Conservation (phyloP, 1,284 basidiomycete species). For the Pterulicium gracile region DNA sequence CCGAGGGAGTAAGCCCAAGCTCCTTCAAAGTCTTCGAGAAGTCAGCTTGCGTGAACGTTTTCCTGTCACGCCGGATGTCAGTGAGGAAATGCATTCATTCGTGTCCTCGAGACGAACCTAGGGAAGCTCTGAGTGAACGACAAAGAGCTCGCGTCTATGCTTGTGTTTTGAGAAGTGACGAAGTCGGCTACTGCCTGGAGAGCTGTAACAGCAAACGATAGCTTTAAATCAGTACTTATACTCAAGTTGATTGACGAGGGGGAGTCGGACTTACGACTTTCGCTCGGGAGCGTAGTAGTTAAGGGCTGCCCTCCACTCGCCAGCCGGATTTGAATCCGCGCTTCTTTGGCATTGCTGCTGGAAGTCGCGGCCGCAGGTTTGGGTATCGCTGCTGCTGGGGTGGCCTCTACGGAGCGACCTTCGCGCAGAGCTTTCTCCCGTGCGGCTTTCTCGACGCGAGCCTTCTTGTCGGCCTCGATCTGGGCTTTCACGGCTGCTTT, state of each 20-base stretch:
- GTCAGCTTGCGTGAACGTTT: constrained; percentile 53
- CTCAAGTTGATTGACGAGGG: too few species aligned
- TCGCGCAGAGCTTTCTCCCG: constrained; percentile 83
- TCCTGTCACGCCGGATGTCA: constrained; percentile 32
- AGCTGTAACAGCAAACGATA: too few species aligned
- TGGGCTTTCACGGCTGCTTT: constrained; percentile 80
- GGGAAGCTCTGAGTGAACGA: constrained; percentile 76
- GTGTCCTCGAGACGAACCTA: constrained; percentile 36
- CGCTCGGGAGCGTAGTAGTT: constrained; percentile 71
- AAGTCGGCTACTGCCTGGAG: constrained; percentile 81
- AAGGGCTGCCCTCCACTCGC: constrained; percentile 71
- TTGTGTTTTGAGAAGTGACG: constrained; percentile 62
- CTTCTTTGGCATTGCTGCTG: constrained; percentile 67
- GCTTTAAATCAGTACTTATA: too few species aligned
- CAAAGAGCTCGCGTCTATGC: constrained; percentile 66
- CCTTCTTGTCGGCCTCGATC: constrained; percentile 88
- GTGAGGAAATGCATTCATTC: constrained; percentile 3
- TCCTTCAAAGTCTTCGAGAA: constrained; percentile 60
- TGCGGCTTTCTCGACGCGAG: constrained; percentile 79
- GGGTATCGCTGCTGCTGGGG: constrained; percentile 16
- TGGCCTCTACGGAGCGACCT: constrained; percentile 29
- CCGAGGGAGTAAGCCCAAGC: constrained; percentile 70
- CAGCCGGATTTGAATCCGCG: constrained; percentile 77
- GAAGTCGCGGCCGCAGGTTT: constrained; percentile 22
- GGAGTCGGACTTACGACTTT: constrained; percentile 67